phyloP scores from a whole-genome alignment of 2,329 filamentous ascomycete species.

The Ophiostoma australiae region DNA sequence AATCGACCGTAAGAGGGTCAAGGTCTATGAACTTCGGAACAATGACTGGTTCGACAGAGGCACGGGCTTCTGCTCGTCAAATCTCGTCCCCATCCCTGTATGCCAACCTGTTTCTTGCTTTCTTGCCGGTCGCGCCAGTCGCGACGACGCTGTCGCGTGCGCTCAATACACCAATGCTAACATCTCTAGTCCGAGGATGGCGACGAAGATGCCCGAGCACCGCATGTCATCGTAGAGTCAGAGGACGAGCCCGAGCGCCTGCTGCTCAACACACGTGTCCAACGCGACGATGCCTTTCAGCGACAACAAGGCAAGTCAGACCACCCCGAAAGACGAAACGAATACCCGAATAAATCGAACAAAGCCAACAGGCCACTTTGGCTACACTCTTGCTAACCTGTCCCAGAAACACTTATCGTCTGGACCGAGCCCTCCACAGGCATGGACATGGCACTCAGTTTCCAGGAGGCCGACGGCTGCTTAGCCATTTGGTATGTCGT shows the following conservation, averaged over 20 bases:
- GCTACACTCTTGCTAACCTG: slow-evolving; percentile 25
- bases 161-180: background rate
- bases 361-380: background rate
- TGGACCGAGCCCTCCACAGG: slow-evolving; percentile 85
- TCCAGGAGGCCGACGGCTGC: slow-evolving; percentile 95
- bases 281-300: slow-evolving; percentile 92
- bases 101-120: background rate
- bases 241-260: slow-evolving; percentile 83
- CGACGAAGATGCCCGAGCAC: slow-evolving; percentile 64
- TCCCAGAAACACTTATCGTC: slow-evolving; percentile 89
- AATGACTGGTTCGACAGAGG: slow-evolving; percentile 99
- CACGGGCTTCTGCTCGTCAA: slow-evolving; percentile 88
- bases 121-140: background rate
- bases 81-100: slow-evolving; percentile 59
- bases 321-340: background rate
- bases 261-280: slow-evolving; percentile 82
- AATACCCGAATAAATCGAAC: too few relatives aligned
- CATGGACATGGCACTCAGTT: slow-evolving; percentile 95
- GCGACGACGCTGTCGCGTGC: slow-evolving; percentile 17
- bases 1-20: slow-evolving; percentile 73
- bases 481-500: slow-evolving; percentile 73
- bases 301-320: slow-evolving; percentile 79
- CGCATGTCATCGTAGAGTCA: slow-evolving; percentile 83
- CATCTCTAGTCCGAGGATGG: slow-evolving; percentile 43
- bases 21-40: slow-evolving; percentile 97